Evolutionary conservation across 2,329 filamentous ascomycete species (phyloP), one percentile per base, ranked within the genome.

Genomic region (Paraconiothyrium brasiliense): DNA sequence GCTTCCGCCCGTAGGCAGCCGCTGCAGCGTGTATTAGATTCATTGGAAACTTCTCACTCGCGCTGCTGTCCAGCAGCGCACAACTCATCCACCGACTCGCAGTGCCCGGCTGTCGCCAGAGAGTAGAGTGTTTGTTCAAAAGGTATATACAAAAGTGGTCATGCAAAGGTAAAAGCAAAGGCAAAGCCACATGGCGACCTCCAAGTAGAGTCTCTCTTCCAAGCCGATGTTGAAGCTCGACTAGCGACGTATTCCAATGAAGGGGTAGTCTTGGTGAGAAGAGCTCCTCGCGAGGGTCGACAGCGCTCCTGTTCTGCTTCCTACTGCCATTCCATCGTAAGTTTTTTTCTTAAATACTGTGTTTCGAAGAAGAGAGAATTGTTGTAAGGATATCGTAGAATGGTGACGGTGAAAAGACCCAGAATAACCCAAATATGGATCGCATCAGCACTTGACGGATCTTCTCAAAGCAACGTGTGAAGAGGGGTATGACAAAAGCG

Each of bases 361-460:
- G 24, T 44, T 30, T 30, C n/a, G 34, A 20, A 51, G 46, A 51
- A 54, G 35, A 20, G 47, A 35, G 49, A 41, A 20, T 20, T 22
- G 27, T 9, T 46, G 37, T 49, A 56, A 47, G 43, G 35, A 58
- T 58, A 50, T 54, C 54, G 61, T 24, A 64, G 54, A 58, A 59
- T 35, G 44, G 57, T 58, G 59, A 68, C 58, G 61, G 63, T 65
- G 67, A 66, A 66, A 65, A 69, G 64, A 69, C 66, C 65, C 65
- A 65, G 60, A 24, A 64, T 56, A 67, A 64, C 59, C 67, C 61
- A 67, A 69, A 55, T 62, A 64, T 71, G 74, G 76, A 76, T 75
- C 73, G 71, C 74, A 76, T 77, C 74, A 77, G 75, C 75, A 75
- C 75, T 76, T 77, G 75, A 77, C 75, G 73, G 75, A 77, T 77